Conservation (phyloP, 2,329 filamentous ascomycete species). For the Alternaria alternata region DNA sequence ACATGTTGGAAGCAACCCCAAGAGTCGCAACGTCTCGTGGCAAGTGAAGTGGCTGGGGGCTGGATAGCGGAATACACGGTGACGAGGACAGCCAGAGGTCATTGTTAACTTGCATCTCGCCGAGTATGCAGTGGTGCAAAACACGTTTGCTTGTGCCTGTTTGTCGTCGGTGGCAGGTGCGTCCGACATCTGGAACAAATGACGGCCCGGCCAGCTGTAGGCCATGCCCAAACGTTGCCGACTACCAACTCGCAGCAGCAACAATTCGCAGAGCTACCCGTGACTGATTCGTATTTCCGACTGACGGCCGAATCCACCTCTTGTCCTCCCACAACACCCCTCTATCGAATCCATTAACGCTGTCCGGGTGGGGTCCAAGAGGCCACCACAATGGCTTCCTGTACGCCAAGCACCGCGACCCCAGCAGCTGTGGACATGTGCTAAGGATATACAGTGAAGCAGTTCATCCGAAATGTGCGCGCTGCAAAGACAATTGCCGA, state of each 20-base stretch:
- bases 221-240: constrained; percentile 29
- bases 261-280: constrained; percentile 11
- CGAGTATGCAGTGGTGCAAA: not conserved
- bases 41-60: not conserved
- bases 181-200: constrained; percentile 27
- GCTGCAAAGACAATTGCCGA: constrained; percentile 99
- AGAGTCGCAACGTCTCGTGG: not conserved
- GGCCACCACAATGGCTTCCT: constrained; percentile 64
- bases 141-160: not conserved
- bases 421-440: constrained; percentile 30
- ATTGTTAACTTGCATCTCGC: not conserved
- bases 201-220: constrained; percentile 31
- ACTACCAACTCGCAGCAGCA: constrained; percentile 26
- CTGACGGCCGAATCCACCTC: not conserved
- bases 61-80: not conserved
- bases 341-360: constrained; percentile 24
- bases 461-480: constrained; percentile 99
- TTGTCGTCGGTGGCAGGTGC: constrained; percentile 19
- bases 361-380: constrained; percentile 58
- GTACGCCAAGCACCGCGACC: constrained; percentile 54
- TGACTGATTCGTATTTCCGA: constrained; percentile 4
- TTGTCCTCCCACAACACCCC: constrained; percentile 10
- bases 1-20: not conserved
- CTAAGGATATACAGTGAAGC: constrained; percentile 76
- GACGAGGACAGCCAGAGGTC: not conserved